Evolutionary conservation across 208 protist genomes (phyloP).

Genomic region (Crithidia acanthocephali): DNA sequence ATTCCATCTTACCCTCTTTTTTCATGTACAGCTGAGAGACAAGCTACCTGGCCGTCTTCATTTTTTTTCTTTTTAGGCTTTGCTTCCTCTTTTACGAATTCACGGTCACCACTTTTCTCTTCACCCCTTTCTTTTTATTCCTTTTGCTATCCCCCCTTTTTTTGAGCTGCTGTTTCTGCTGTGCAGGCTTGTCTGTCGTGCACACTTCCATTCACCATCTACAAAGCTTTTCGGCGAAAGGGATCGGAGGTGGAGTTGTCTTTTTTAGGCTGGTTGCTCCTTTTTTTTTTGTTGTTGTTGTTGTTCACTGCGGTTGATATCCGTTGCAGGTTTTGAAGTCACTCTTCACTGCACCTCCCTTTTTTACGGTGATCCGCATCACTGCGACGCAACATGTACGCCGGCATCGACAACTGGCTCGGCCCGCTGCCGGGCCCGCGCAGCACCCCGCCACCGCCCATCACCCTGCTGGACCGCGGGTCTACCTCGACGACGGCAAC

Average conservation of each 20-base stretch:
- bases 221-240: no score
- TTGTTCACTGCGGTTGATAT: background rate
- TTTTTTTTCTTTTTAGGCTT: background rate
- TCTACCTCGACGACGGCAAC: constrained; percentile 41
- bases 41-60: background rate
- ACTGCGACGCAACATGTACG: constrained; percentile 25
- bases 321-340: background rate
- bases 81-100: no score
- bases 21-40: constrained; percentile 6
- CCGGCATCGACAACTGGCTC: constrained; percentile 35
- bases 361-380: background rate
- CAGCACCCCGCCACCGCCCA: constrained; percentile 21
- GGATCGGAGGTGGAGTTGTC: no score
- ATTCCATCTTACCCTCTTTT: background rate
- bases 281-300: background rate
- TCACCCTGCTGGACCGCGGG: constrained; percentile 49
- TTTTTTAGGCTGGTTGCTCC: no score
- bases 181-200: no score
- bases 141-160: background rate
- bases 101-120: background rate
- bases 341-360: background rate
- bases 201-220: no score
- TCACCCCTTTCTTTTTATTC: background rate
- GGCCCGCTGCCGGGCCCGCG: constrained; percentile 19
- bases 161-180: no score